Conservation (phyloP, 345 rosid genomes). For the Odontarrhena argentea region DNA sequence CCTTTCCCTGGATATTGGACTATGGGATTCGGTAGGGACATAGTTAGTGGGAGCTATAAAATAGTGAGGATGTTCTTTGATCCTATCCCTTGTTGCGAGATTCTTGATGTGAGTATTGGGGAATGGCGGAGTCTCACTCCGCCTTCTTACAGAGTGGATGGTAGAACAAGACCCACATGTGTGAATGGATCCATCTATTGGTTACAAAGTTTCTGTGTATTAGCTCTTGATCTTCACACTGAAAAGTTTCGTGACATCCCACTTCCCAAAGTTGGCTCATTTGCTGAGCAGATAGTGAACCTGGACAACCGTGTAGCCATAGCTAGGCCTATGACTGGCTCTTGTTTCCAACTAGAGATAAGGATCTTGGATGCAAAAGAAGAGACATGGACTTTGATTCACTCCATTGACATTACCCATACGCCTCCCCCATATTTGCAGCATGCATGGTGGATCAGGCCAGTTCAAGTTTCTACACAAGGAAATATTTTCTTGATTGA, state of each 20-base stretch:
- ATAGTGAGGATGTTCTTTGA: constrained; percentile 16
- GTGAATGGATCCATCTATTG: constrained; percentile 20
- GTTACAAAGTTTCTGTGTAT: neutral
- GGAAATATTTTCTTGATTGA: no score
- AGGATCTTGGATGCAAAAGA: constrained; percentile 3
- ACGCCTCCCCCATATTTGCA: neutral
- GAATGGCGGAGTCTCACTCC: constrained; percentile 14
- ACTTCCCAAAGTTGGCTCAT: neutral
- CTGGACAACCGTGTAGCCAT: constrained; percentile 17
- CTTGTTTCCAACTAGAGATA: neutral
- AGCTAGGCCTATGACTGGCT: neutral
- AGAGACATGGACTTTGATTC: neutral
- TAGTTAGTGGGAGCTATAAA: constrained; percentile 14
- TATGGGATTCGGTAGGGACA: constrained; percentile 21
- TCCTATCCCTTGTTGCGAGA: neutral
- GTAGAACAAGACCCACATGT: neutral
- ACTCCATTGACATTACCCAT: neutral
- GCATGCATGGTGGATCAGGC: neutral
- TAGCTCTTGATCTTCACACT: constrained; percentile 20
- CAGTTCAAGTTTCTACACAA: neutral
- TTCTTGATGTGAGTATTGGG: constrained; percentile 23
- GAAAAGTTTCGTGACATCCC: constrained; percentile 14
- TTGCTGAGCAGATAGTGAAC: neutral
- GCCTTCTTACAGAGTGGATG: neutral
- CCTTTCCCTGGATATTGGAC: neutral